Evolutionary conservation across 768 basidiomycete genomes (phyloP).

Genomic region (Mycena rebaudengoi): DNA sequence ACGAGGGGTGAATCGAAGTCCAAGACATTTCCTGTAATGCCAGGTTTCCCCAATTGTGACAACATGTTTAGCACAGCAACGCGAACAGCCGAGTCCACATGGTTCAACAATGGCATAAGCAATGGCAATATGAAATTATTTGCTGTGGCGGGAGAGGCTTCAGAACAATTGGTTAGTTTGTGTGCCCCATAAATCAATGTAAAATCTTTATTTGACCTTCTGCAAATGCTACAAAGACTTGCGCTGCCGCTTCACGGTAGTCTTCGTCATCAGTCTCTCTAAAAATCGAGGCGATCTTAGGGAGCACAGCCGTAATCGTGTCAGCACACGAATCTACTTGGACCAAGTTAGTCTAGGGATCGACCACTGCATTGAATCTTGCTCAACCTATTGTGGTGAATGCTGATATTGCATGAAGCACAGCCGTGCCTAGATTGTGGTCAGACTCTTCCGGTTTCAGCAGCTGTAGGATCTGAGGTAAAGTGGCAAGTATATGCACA

Average conservation of each 20-base stretch:
- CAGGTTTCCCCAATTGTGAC: not conserved
- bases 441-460: not conserved
- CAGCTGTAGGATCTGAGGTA: not conserved
- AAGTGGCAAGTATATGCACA: not conserved
- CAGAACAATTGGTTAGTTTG: too few species aligned
- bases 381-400: not conserved
- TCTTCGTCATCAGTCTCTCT: not conserved
- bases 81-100: not conserved
- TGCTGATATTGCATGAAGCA: not conserved
- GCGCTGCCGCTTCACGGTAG: not conserved
- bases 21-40: not conserved
- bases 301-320: not conserved
- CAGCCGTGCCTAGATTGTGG: not conserved
- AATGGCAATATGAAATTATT: not conserved
- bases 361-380: too few species aligned
- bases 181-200: too few species aligned
- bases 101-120: not conserved
- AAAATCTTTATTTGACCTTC: too few species aligned
- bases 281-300: not conserved
- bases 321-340: not conserved
- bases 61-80: not conserved
- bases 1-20: not conserved
- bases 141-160: too few species aligned
- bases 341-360: too few species aligned
- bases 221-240: not conserved